These are phyloP conservation scores for Middelhovenomyces tepae DNA, from an alignment of 805 yeast genomes.

Conservation along the genomic window DNA sequence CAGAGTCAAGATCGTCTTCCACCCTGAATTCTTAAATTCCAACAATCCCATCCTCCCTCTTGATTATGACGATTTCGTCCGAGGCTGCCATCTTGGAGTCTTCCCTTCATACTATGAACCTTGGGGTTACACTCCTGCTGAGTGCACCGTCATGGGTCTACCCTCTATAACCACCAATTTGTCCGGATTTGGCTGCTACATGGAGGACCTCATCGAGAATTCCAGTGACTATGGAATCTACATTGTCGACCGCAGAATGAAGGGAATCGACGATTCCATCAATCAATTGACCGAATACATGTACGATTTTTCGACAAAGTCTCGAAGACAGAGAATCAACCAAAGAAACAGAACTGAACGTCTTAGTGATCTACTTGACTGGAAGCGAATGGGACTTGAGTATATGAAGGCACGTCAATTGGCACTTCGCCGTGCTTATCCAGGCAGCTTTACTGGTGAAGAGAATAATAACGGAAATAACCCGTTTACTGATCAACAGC, in stretches of 20 bases:
- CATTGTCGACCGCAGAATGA: constrained; percentile 89
- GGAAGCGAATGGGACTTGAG: constrained; percentile 98
- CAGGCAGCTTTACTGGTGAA: constrained; percentile 54
- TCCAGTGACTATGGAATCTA: constrained; percentile 95
- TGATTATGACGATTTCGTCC: constrained; percentile 94
- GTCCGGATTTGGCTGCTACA: constrained; percentile 96
- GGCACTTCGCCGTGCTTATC: constrained; percentile 88
- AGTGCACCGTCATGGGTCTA: constrained; percentile 98
- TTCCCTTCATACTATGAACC: constrained; percentile 99
- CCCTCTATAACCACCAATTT: constrained; percentile 94
- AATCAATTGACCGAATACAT: constrained; percentile 81
- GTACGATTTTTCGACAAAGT: constrained; percentile 81
- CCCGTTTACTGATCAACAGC: constrained; percentile 19
- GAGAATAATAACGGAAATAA: constrained; percentile 24
- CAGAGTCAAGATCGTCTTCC: constrained; percentile 91
- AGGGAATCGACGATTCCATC: constrained; percentile 87
- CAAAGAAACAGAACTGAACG: constrained; percentile 97
- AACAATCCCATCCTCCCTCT: constrained; percentile 88
- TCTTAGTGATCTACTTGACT: constrained; percentile 82
- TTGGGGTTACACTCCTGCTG: constrained; percentile 99
- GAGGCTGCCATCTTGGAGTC: constrained; percentile 97
- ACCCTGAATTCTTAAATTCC: constrained; percentile 92
- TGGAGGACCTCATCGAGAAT: constrained; percentile 95
- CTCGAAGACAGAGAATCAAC: constrained; percentile 94
- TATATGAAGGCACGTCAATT: constrained; percentile 90